Base-by-base conservation (phyloP, 495 filamentous ascomycete genomes). In the Daldinia caldariorum region DNA sequence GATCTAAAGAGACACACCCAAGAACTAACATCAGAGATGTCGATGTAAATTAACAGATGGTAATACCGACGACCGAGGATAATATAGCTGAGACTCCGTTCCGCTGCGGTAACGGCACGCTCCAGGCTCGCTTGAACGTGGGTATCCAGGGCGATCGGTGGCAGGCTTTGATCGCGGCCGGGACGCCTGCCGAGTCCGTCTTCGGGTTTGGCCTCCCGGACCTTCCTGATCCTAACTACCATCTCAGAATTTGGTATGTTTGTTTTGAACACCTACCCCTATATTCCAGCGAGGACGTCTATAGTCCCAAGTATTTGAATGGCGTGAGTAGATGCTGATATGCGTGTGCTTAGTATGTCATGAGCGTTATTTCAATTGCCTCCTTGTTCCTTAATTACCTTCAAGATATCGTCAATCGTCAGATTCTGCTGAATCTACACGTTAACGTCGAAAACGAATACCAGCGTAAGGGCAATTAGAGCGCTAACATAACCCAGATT, bases 161-260 rank as follows among this genome's bases (percentile, higher is more conserved):
- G 71, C 71, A 71, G 68, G 49, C 55, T 1, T 39, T 74, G 3
- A 56, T 71, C 4, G 71, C 71, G 18, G 67, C 71, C 22, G 71
- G 71, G 6, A 74, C 71, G 20, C 71, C 71, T 12, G 71, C 59
- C 35, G 71, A 74, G 53, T 68, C 71, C 8, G 71, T 71, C 18
- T 71, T 74, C 29, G 71, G 71, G 0, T 74, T 71, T 47, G 51
- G 64, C 49, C 41, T 74, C 26, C 67, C 71, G 31, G 65, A 71
- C 20, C 54, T 74, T 57, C 71, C 68, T 0, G 68, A 74, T 20
- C 71, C 71, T 2, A 74, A 68, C 37, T 74, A 71, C 64, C 59
- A 65, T 13, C 71, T 74, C 35, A 63, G 65, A 51, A 55, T 61
- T 37, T 74, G 67, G 66, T 69, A 58, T 31, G 55, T 35, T 16